Evolutionary conservation across 495 filamentous ascomycete species (phyloP), one percentile per base, ranked within the genome.

Genomic region (Aspergillus sclerotioniger): DNA sequence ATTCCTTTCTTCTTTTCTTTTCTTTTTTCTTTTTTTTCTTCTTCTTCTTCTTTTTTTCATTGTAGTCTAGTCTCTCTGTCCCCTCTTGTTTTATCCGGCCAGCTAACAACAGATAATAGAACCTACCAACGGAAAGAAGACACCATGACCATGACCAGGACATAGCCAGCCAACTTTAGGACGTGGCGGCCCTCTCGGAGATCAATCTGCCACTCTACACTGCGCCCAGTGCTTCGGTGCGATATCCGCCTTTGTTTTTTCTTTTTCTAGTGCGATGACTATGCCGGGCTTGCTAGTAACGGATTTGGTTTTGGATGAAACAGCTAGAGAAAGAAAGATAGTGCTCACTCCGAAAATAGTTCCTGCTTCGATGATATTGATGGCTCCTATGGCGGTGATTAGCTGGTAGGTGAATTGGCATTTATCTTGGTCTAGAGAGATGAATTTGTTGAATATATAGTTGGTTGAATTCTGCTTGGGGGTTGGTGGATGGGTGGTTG

Each of bases 301-400:
- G 0, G 60, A 62, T 8, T 56, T 61, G 13, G 49, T 70, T 58
- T 74, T 65, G 0, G 67, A n/a, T n/a, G n/a, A 71, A 7, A 82
- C 71, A 0, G 81, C 82, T 8, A 85, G 66, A 6, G 78, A 78
- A 7, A 85, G 72, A 44, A 83, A 84, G 54, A 85, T 84, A 0
- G 81, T 84, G 56, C 74, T 79, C 12, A 85, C 80, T 7, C 82
- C 82, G 54, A 79, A 84, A 53, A 76, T 80, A 8, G 82, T 84
- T 3, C 82, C 82, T 0, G 75, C 79, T 54, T 84, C 82, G 35
- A 84, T 76, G 31, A 82, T 60, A 52, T 74, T 78, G 9, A 61
- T 74, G 6, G 79, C 81, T 0, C 68, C 68, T 17, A 70, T 76
- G 16, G 74, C 63, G 17, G 61, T 54, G 20, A 71, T 51, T 15